These are phyloP conservation scores for Dichotomopilus funicola DNA, from an alignment of 2,329 filamentous ascomycete genomes.

Conservation along the genomic window DNA sequence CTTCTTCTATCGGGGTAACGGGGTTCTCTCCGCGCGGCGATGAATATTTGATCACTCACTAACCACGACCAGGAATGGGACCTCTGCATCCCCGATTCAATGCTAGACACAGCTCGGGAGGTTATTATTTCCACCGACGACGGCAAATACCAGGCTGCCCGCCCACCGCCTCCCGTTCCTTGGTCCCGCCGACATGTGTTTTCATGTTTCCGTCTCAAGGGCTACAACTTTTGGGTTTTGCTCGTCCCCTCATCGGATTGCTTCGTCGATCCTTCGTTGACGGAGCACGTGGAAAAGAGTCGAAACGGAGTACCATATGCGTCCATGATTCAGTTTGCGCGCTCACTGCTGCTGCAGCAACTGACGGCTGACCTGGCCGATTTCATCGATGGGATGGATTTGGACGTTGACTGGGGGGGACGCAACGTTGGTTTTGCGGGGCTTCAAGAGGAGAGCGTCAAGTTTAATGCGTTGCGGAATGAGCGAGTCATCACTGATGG, in stretches of 20 bases:
- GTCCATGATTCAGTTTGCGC: conserved; percentile 1
- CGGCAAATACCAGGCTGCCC: background rate
- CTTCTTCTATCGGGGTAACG: background rate
- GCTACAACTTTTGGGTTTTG: conserved; percentile 5
- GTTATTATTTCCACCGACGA: background rate
- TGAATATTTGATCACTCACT: background rate
- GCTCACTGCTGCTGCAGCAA: conserved; percentile 2
- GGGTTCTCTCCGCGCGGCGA: too few relatives aligned
- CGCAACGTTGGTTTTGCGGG: background rate
- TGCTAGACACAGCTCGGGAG: background rate
- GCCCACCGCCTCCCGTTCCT: background rate
- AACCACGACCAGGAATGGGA: conserved; percentile 1
- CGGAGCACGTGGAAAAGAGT: background rate
- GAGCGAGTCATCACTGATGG: background rate
- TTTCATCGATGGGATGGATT: conserved; percentile 7
- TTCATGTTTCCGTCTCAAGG: background rate
- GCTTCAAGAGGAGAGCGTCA: background rate
- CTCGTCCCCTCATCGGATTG: conserved; percentile 1
- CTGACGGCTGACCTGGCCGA: background rate
- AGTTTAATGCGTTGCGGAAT: background rate
- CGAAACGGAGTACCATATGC: conserved; percentile 4
- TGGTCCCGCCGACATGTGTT: background rate
- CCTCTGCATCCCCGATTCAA: background rate
- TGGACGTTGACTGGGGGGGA: background rate
- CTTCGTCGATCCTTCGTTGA: background rate